phyloP scores from a whole-genome alignment of 176 grass and related monocot genomes.

The Cymbopogon citratus region DNA sequence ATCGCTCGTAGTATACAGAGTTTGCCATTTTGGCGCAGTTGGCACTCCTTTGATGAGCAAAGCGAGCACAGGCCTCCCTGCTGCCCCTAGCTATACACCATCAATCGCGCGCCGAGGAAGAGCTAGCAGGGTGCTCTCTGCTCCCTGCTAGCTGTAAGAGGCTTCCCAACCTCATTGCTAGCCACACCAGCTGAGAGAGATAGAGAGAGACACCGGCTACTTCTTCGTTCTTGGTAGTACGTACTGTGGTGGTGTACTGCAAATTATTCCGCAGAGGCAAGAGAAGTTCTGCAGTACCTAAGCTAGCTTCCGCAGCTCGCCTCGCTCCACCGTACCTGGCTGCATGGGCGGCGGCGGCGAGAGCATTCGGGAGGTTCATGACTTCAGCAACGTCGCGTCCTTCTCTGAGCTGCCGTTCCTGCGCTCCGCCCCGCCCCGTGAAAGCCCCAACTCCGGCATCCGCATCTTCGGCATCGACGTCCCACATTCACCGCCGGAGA shows the following conservation, averaged over 20 bases:
- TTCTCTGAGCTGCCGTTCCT: constrained; percentile 89
- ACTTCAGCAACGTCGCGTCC: constrained; percentile 62
- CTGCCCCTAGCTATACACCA: too few species aligned
- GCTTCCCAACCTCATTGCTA: constrained; percentile 14
- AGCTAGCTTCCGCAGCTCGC: not conserved
- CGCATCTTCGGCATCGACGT: constrained; percentile 95
- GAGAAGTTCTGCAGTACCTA: constrained; percentile 7
- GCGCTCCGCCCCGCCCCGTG: constrained; percentile 37
- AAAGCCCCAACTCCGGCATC: constrained; percentile 47
- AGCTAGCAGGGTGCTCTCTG: too few species aligned
- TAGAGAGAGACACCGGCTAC: not conserved
- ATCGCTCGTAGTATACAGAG: constrained; percentile 31
- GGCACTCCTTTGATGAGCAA: constrained; percentile 11
- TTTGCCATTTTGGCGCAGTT: constrained; percentile 47
- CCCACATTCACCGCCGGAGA: constrained; percentile 35
- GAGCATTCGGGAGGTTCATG: constrained; percentile 53
- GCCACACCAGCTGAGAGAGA: not conserved
- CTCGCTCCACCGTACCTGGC: not conserved
- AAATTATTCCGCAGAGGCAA: not conserved
- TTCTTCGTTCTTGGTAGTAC: not conserved
- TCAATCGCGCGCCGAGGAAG: not conserved
- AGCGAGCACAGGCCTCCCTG: not conserved
- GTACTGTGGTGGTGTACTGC: not conserved
- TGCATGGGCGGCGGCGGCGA: constrained; percentile 30
- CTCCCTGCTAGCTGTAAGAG: too few species aligned